Base-by-base conservation (phyloP, 1,284 basidiomycete genomes). In the Limonomyces culmigenus region DNA sequence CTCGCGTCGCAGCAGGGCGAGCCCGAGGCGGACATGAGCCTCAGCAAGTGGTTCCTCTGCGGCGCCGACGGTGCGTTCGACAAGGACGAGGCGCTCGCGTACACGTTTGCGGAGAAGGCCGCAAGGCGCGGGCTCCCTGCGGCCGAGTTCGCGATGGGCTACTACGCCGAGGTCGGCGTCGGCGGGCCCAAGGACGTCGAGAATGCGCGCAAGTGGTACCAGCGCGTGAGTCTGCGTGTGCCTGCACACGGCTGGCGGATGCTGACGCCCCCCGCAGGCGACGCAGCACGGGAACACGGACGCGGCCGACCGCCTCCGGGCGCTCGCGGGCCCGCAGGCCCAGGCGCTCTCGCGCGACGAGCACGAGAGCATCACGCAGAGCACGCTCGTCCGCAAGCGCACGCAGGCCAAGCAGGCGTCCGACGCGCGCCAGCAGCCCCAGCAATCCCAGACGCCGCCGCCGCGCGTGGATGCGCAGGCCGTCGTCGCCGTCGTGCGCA, bases 31-130 rank as follows among this genome's bases (percentile, higher is more conserved):
- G 89, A 96, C 53, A 92, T 97, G 88, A 89, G 87, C 5, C 64
- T 95, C 33, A 77, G 72, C 56, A 95, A 92, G 55, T 95, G 89
- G 91, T 95, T 93, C 64, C 57, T 95, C 35, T 93, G 89, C 51
- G 87, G 86, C 0, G 74, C 74, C 0, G 77, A 85, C 25, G 71
- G 71, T 16, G 62, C 56, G 35, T 93, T 96, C 47, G 84, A 86
- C 19, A 91, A 91, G 57, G 88, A 95, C 54, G 91, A 96, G 52
- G 59, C 54, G 1, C 63, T 96, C 2, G 91, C 92, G 1, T 75
- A 74, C 46, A 85, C 79, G 0, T 96, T 95, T 60, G 91, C 91
- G 0, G 81, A 89, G 44, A 93, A 93, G 55, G 87, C 91, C 0
- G 88, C 89, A 0, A 59, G 65, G 37, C 81, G 79, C 43, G 77